A percentile compares a stretch with the other conserved stretches of the same genome.
Conservation (phyloP, 495 filamentous ascomycete genomes). For the Trichocladium uniseriatum region DNA sequence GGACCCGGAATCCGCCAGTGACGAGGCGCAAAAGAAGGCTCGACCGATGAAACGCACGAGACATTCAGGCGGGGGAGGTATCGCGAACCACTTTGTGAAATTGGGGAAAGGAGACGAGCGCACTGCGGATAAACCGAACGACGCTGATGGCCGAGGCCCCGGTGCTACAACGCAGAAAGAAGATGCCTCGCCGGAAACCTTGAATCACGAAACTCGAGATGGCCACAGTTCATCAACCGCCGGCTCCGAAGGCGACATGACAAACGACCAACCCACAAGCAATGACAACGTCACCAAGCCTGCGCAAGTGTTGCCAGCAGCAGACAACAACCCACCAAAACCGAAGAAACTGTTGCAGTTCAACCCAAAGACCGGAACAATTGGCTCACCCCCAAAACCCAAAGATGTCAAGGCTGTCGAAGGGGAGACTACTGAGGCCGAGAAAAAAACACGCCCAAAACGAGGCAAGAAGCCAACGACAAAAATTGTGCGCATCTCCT, state of each 20-base stretch:
- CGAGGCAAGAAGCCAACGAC: slow-evolving; percentile 11
- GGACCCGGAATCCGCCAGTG: slow-evolving; percentile 12
- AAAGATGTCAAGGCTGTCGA: slow-evolving; percentile 10
- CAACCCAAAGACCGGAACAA: slow-evolving; percentile 44
- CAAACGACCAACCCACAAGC: not conserved
- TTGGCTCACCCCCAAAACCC: slow-evolving; percentile 43
- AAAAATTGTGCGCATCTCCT: slow-evolving; percentile 25
- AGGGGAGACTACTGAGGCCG: not conserved
- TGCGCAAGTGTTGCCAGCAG: not conserved
- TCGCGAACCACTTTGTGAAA: slow-evolving; percentile 13
- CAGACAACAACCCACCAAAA: slow-evolving; percentile 12
- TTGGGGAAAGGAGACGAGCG: slow-evolving; percentile 2
- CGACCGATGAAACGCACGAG: slow-evolving; percentile 13
- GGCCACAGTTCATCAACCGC: not conserved
- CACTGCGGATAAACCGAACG: not conserved
- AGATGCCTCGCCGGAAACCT: not conserved
- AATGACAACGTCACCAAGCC: not conserved
- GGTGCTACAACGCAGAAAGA: not conserved
- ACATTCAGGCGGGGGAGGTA: slow-evolving; percentile 8
- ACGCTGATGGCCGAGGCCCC: not conserved
- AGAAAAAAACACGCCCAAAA: slow-evolving; percentile 1
- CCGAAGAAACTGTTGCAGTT: slow-evolving; percentile 39
- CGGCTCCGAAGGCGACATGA: not conserved
- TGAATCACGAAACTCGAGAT: not conserved
- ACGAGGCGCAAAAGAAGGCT: slow-evolving; percentile 7